Evolutionary conservation across 305 asterid species (phyloP).

Genomic region (Lippia alba): DNA sequence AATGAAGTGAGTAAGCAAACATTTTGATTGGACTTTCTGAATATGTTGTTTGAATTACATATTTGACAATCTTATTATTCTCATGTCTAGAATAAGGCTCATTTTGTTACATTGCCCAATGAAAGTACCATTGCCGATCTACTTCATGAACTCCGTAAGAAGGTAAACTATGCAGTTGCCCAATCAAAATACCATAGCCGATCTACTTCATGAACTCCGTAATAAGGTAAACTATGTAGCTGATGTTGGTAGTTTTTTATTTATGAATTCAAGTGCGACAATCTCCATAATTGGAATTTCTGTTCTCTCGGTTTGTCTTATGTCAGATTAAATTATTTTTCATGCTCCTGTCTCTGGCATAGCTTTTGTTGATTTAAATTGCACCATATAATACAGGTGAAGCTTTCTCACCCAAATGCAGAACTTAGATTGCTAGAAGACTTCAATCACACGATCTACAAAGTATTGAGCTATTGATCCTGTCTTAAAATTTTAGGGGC

Average conservation of each 20-base stretch:
- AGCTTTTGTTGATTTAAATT: conserved; percentile 29
- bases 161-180: conserved; percentile 7
- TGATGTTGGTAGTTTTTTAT: conserved; percentile 24
- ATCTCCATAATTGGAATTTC: conserved; percentile 6
- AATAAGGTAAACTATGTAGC: conserved; percentile 40
- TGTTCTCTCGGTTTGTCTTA: conserved; percentile 13
- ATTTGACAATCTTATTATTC: conserved; percentile 26
- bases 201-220: conserved; percentile 52
- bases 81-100: conserved; percentile 42
- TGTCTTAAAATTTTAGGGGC: too few species aligned
- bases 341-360: conserved; percentile 25
- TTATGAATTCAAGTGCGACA: neutral
- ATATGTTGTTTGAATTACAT: conserved; percentile 20
- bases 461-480: conserved; percentile 45
- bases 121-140: conserved; percentile 38
- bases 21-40: conserved; percentile 28
- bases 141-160: too few species aligned
- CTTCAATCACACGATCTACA: conserved; percentile 62
- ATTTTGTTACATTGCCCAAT: conserved; percentile 52
- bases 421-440: conserved; percentile 71
- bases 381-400: conserved; percentile 44
- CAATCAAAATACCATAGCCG: too few species aligned
- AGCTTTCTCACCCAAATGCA: conserved; percentile 59
- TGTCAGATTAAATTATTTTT: conserved; percentile 18
- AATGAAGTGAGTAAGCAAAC: conserved; percentile 49